Evolutionary conservation across 805 yeast species (phyloP), one percentile per base, ranked within the genome.

Genomic region (Pichia sporocuriosa): DNA sequence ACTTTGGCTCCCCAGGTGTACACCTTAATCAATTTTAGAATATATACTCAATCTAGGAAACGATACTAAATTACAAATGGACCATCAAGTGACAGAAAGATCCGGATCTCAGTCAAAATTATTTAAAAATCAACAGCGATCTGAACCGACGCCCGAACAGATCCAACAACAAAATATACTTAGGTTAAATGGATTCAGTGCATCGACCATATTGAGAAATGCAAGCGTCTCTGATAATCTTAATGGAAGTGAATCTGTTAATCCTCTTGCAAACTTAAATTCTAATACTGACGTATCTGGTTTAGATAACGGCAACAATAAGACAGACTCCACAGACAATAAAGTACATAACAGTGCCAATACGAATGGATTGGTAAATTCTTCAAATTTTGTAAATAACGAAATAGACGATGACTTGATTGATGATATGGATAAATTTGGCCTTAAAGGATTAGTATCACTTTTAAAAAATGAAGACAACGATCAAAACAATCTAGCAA

Each of bases 401-500:
- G 41, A 40, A 21, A 29, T 17, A 25, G 37, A 32, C n/a, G 36
- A 29, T n/a, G 33, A 23, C 24, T 24, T 13, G 26, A 26, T 33
- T 3, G 17, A 28, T 11, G 82, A 76, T 23, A 68, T 77, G 63
- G 81, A 75, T 42, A 72, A 67, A 53, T 86, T 69, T 58, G 95
- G 95, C 1, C 60, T 87, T 42, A 70, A 72, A 42, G 89, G 88
- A 0, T 62, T 86, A 30, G 51, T 73, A 13, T 69, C 79, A 15
- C 66, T 84, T 16, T 67, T 83, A 36, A 72, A 72, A 42, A 73
- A 76, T 73, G 85, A 80, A 40, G 72, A 74, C 45, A 69, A 61
- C 27, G 90, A 82, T 44, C 73, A 77, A 45, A 73, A 78, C 10
- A 70, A 77, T 17, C 75, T 82, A 37, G 83, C 89, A 6, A 68